Evolutionary conservation across 768 basidiomycete species (phyloP).

Genomic region (Xerocomellus intermedius): DNA sequence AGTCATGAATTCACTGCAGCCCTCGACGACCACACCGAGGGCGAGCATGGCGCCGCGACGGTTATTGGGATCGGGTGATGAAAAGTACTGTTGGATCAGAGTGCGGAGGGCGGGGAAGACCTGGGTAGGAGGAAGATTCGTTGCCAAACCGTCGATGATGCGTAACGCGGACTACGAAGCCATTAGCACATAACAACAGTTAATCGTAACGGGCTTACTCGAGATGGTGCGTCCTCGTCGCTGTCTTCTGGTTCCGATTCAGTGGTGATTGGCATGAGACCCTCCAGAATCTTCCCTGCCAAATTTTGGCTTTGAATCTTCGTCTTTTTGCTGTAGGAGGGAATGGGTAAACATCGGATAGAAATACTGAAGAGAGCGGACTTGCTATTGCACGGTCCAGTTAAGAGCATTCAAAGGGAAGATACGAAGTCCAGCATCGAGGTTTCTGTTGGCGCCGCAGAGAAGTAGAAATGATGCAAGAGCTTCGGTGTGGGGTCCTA

Average conservation of each 20-base stretch:
- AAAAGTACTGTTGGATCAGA: slow-evolving; percentile 83
- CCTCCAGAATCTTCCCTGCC: slow-evolving; percentile 82
- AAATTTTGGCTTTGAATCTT: slow-evolving; percentile 87
- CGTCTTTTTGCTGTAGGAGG: slow-evolving; percentile 78
- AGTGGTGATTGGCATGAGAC: slow-evolving; percentile 90
- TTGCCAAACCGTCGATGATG: slow-evolving; percentile 89
- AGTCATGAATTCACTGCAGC: slow-evolving; percentile 97
- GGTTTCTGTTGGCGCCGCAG: slow-evolving; percentile 74
- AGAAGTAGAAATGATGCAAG: slow-evolving; percentile 86
- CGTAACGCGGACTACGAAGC: slow-evolving; percentile 79
- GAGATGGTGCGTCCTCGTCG: slow-evolving; percentile 91
- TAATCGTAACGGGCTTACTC: slow-evolving; percentile 50
- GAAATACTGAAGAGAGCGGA: background rate
- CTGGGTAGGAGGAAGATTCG: slow-evolving; percentile 88
- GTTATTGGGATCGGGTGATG: slow-evolving; percentile 69
- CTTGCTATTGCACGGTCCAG: slow-evolving; percentile 96
- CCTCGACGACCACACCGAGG: slow-evolving; percentile 93
- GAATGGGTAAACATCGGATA: background rate
- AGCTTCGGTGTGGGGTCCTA: slow-evolving; percentile 84
- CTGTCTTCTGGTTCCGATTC: slow-evolving; percentile 92
- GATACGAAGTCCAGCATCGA: slow-evolving; percentile 79
- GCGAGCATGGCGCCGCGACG: slow-evolving; percentile 95
- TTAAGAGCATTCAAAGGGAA: slow-evolving; percentile 91
- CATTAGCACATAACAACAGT: slow-evolving; percentile 6
- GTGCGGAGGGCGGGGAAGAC: slow-evolving; percentile 90